A percentile compares a stretch with the other conserved stretches of the same genome.
Evolutionary conservation across 352 stramenopile genomes (phyloP).

Genomic region (Pythium sp.): DNA sequence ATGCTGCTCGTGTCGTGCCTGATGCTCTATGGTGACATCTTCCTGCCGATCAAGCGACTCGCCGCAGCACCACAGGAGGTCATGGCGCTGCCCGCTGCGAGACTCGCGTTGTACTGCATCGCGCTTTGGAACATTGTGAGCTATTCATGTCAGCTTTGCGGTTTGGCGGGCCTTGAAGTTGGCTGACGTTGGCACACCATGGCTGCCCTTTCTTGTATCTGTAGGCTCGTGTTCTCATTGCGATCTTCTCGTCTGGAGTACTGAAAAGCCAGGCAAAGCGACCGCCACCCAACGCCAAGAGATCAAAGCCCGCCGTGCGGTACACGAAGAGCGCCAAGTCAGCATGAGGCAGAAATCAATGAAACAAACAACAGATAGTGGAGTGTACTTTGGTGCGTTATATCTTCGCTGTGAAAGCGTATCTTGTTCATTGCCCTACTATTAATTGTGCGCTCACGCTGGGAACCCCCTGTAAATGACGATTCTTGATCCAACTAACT

Average conservation of each 20-base stretch:
- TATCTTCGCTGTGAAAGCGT: neutral
- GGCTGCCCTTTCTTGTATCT: too few relatives aligned
- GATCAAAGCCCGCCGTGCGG: slow-evolving; percentile 8
- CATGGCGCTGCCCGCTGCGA: slow-evolving; percentile 11
- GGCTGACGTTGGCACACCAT: neutral
- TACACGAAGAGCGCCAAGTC: slow-evolving; percentile 25
- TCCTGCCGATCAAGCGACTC: slow-evolving; percentile 35
- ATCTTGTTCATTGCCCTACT: neutral
- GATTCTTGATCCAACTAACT: slow-evolving; percentile 24
- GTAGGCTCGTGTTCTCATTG: slow-evolving; percentile 32
- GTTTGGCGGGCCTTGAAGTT: neutral
- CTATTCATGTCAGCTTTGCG: neutral
- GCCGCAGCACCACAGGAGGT: slow-evolving; percentile 10
- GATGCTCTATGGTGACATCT: slow-evolving; percentile 55
- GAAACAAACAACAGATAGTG: neutral
- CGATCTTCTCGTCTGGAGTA: slow-evolving; percentile 33
- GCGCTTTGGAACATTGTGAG: slow-evolving; percentile 40
- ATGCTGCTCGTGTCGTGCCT: slow-evolving; percentile 53
- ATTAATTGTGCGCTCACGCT: neutral
- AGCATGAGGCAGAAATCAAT: slow-evolving; percentile 1
- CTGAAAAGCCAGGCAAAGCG: slow-evolving; percentile 14
- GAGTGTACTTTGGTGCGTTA: slow-evolving; percentile 10
- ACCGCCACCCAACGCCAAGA: neutral
- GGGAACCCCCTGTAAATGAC: neutral
- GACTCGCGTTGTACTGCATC: slow-evolving; percentile 36